Percentiles rank a stretch among this genome's conserved stretches.
These are phyloP conservation scores for Rhodotorula mucilaginosa DNA, from an alignment of 1,284 basidiomycete genomes.

Conservation along the genomic window DNA sequence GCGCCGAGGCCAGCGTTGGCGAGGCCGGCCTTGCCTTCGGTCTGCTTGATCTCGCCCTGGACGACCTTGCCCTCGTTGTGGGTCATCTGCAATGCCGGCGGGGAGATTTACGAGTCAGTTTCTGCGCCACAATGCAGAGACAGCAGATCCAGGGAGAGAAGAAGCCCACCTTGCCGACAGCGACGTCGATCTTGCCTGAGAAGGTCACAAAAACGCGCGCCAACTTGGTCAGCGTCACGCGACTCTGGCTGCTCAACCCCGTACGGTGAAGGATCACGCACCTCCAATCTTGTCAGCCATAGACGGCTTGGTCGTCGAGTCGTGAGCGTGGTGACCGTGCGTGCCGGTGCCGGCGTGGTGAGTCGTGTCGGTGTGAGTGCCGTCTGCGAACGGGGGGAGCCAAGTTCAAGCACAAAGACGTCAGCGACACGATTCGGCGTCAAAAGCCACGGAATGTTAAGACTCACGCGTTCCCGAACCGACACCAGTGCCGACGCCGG, in stretches of 20 bases:
- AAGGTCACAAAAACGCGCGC: background rate
- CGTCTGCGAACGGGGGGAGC: rapidly evolving
- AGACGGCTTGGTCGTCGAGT: conserved; percentile 21
- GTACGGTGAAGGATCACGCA: background rate
- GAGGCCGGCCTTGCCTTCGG: conserved; percentile 24
- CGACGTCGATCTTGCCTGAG: conserved; percentile 26
- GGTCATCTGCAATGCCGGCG: background rate
- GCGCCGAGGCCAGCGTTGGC: conserved; percentile 3
- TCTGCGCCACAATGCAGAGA: background rate
- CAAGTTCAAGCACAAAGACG: background rate
- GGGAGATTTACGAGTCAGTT: too few species aligned
- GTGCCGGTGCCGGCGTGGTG: conserved; percentile 1
- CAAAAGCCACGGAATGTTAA: too few species aligned
- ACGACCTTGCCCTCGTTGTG: conserved; percentile 27
- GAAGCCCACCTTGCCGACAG: conserved; percentile 24
- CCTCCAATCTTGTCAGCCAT: conserved; percentile 27
- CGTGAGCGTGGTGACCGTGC: conserved; percentile 13
- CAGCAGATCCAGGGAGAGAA: background rate
- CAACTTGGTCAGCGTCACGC: background rate
- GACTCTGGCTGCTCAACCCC: background rate
- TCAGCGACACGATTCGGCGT: background rate
- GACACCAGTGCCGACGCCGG: conserved; percentile 4
- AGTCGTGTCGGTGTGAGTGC: background rate
- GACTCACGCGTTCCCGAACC: conserved; percentile 15
- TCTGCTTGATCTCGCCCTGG: conserved; percentile 28